Conservation (phyloP, 371 early-diverging fungal species). For the Lichtheimia ramosa region DNA sequence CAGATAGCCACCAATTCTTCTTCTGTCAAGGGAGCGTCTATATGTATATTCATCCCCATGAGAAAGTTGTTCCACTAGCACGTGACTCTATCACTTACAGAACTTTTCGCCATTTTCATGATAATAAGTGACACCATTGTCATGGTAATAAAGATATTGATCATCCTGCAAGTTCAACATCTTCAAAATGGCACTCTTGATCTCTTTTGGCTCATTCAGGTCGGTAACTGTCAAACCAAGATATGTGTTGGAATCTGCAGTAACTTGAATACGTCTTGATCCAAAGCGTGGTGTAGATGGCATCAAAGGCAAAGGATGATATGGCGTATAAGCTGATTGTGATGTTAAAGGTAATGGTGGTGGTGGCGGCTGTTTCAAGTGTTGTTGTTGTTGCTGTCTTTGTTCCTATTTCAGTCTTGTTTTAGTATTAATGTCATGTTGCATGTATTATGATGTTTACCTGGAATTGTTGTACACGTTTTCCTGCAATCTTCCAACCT, state of each 20-base stretch:
- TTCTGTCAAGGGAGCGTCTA: conserved; percentile 37
- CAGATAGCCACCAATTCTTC: conserved; percentile 41
- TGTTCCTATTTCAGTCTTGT: background rate
- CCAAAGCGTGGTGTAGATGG: conserved; percentile 1
- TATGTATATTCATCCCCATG: conserved; percentile 8
- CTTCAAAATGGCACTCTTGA: conserved; percentile 40
- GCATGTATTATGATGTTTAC: background rate
- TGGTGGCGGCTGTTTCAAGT: conserved; percentile 1
- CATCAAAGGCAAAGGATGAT: conserved; percentile 2
- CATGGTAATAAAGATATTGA: conserved; percentile 41
- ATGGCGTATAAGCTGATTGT: conserved; percentile 4
- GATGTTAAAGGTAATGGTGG: background rate
- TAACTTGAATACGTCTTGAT: conserved; percentile 28
- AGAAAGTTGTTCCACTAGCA: background rate
- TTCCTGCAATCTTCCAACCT: conserved; percentile 25
- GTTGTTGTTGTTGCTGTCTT: conserved; percentile 5
- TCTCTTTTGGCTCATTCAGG: conserved; percentile 31
- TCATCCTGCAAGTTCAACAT: conserved; percentile 37
- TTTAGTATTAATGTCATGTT: background rate
- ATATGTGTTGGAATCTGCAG: conserved; percentile 40
- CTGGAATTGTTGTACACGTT: conserved; percentile 17
- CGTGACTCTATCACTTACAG: background rate
- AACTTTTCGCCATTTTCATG: conserved; percentile 31
- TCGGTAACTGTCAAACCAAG: conserved; percentile 46
- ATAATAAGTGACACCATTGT: conserved; percentile 28